Evolutionary conservation across 1,284 basidiomycete genomes (phyloP), one percentile per base, ranked within the genome.

Genomic region (Puccinia novopanici): DNA sequence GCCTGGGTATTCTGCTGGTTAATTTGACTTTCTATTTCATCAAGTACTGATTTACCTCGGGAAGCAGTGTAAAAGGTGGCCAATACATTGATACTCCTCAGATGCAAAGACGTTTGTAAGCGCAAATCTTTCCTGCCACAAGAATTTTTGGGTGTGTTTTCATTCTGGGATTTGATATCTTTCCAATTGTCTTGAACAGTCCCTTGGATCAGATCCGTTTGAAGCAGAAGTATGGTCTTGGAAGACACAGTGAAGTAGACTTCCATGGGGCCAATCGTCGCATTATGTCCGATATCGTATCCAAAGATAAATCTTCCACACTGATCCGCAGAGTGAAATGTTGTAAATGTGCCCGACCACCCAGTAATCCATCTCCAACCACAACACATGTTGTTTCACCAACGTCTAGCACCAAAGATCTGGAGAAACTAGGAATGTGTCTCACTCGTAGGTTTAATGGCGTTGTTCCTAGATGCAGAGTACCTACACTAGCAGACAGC

Each of bases 151-250:
- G 55, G 30, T 42, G 55, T 27, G n/a, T 61, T 48, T 19, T 34
- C 72, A 57, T 55, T 27, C 13, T n/a, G 54, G 24, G 54, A 74
- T 59, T 74, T 74, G 37, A 74, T 74, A 27, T 57, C 72, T 17
- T 74, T 74, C 72, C 72, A 74, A 45, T 74, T 24, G 40, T 74
- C 72, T 74, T 74, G 72, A 27, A 74, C 72, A 40, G 37, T 24
- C n/a, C 72, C 72, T 55, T 59, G 37, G 59, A 74, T 74, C 34
- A 74, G 50, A 45, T 74, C 57, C 24, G 72, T 74, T 17, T 37
- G 72, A 57, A 74, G 72, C 30, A 74, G n/a, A 55, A 74, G 54
- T 45, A 74, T 61, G 17, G 72, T 74, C 34, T 74, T 54, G 54
- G 72, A 74, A 30, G 72, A 74, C n/a, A 74, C 57, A 17, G 72